Percentiles rank a stretch among this genome's conserved stretches.
Evolutionary conservation across 2,329 filamentous ascomycete species (phyloP).

Genomic region (Fusarium sublunatum): DNA sequence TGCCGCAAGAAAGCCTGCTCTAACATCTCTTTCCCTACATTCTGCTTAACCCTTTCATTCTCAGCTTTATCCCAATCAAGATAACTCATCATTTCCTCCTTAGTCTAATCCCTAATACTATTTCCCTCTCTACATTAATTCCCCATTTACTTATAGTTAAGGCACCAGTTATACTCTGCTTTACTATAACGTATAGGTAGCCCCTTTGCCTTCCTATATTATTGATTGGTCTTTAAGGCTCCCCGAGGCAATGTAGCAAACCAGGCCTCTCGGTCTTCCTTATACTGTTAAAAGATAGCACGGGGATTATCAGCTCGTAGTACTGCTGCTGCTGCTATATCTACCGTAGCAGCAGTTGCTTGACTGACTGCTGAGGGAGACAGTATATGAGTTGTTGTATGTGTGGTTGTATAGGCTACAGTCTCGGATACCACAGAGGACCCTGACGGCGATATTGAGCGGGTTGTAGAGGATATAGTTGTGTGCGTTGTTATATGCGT

Average conservation of each 20-base stretch:
- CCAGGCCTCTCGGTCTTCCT: conserved; percentile 1
- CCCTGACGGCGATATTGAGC: conserved; percentile 2
- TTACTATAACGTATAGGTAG: conserved; percentile 7
- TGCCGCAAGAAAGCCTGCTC: neutral
- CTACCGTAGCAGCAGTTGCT: neutral
- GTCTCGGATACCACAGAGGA: neutral
- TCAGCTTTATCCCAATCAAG: conserved; percentile 10
- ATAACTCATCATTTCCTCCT: conserved; percentile 7
- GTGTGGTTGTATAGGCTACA: conserved; percentile 4
- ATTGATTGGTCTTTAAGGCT: conserved; percentile 5
- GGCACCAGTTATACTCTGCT: conserved; percentile 1
- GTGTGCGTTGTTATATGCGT: conserved; percentile 6
- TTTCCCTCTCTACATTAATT: neutral
- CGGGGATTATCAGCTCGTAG: conserved; percentile 1
- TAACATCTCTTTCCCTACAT: neutral
- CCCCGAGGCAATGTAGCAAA: conserved; percentile 1
- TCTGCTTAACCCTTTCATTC: neutral
- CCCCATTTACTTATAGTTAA: conserved; percentile 12
- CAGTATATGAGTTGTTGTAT: conserved; percentile 11
- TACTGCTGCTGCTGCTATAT: neutral
- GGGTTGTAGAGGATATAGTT: conserved; percentile 1
- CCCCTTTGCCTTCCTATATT: conserved; percentile 3
- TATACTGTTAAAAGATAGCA: conserved; percentile 18
- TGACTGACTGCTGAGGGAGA: neutral
- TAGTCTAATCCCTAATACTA: conserved; percentile 1